Percentiles rank a stretch among this genome's conserved stretches.
These are phyloP conservation scores for Tetrapisispora iriomotensis DNA, from an alignment of 805 yeast genomes.

Conservation along the genomic window DNA sequence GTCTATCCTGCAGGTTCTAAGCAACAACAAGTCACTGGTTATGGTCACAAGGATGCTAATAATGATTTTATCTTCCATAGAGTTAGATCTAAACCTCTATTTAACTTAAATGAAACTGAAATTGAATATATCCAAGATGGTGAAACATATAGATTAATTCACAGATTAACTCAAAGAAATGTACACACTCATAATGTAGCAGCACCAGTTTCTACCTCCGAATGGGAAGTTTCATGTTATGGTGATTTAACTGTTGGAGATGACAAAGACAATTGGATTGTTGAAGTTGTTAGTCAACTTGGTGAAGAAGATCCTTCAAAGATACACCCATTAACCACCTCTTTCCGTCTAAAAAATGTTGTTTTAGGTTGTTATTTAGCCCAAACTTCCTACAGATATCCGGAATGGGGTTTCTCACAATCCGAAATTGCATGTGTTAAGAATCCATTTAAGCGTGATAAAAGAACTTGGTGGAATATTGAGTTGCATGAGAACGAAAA, in stretches of 20 bases:
- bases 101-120: conserved; percentile 24
- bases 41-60: conserved; percentile 79
- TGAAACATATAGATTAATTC: conserved; percentile 60
- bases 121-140: conserved; percentile 44
- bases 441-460: conserved; percentile 60
- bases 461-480: conserved; percentile 85
- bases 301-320: conserved; percentile 40
- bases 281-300: conserved; percentile 66
- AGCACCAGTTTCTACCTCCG: conserved; percentile 59
- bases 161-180: conserved; percentile 59
- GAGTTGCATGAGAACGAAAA: conserved; percentile 56
- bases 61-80: conserved; percentile 72
- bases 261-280: conserved; percentile 77
- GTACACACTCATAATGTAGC: conserved; percentile 74
- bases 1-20: conserved; percentile 82
- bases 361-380: conserved; percentile 65
- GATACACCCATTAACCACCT: conserved; percentile 68
- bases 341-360: conserved; percentile 57
- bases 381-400: conserved; percentile 58
- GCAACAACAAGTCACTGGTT: conserved; percentile 92
- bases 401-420: conserved; percentile 80
- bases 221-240: conserved; percentile 82
- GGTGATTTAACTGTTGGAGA: conserved; percentile 69
- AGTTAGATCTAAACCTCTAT: conserved; percentile 34
- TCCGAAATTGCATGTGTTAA: conserved; percentile 65